Evolutionary conservation across 495 filamentous ascomycete species (phyloP).

Genomic region (Neurospora sp.): DNA sequence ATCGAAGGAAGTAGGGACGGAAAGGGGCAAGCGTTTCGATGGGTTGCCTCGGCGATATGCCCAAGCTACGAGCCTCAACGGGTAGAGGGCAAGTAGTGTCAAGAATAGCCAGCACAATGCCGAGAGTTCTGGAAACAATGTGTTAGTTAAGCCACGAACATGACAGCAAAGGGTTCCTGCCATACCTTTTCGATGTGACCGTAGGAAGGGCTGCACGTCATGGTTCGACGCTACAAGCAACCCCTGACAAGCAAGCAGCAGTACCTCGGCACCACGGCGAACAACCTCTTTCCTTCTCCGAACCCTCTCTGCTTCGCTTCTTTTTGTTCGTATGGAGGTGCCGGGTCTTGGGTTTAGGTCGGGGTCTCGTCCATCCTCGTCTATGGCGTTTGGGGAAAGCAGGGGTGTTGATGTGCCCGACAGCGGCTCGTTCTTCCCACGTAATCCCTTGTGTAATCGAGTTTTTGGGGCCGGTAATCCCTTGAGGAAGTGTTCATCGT

Average conservation of each 20-base stretch:
- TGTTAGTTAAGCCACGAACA: not conserved
- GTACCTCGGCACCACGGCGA: constrained; percentile 33
- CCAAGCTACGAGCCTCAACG: constrained; percentile 34
- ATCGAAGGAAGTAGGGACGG: constrained; percentile 67
- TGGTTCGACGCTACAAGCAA: constrained; percentile 22
- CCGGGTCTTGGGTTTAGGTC: not conserved
- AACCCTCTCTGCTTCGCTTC: constrained; percentile 21
- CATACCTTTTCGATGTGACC: constrained; percentile 9
- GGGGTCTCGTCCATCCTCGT: constrained; percentile 35
- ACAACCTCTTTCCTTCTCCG: constrained; percentile 33
- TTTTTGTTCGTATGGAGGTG: constrained; percentile 1
- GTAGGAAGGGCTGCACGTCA: constrained; percentile 17
- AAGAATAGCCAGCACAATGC: constrained; percentile 10
- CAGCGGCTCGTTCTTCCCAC: constrained; percentile 37
- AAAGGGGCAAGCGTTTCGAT: constrained; percentile 29
- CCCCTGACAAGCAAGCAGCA: constrained; percentile 35
- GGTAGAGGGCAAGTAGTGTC: constrained; percentile 31
- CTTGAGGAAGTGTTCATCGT: constrained; percentile 76
- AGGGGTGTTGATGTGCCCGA: constrained; percentile 46
- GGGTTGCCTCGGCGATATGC: constrained; percentile 28
- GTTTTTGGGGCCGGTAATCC: constrained; percentile 67
- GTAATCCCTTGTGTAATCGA: constrained; percentile 64
- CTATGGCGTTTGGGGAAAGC: constrained; percentile 47
- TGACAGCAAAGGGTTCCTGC: too few relatives aligned
- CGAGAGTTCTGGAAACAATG: constrained; percentile 18